phyloP scores from a whole-genome alignment of 2,329 filamentous ascomycete genomes.

The Aspergillus eucalypticola region DNA sequence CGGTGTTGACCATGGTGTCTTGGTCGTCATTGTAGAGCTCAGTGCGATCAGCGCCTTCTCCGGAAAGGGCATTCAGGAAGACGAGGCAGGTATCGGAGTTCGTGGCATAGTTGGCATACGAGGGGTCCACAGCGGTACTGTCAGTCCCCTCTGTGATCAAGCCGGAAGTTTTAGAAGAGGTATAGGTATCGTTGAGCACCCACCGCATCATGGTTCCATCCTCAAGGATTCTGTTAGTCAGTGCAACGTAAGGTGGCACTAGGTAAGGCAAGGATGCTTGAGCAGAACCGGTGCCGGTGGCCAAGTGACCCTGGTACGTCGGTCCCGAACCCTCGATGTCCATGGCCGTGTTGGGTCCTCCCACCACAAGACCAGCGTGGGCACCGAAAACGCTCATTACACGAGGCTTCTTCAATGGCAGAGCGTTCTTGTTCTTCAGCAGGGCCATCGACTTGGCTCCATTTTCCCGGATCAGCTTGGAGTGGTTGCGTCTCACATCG shows the following conservation, averaged over 20 bases:
- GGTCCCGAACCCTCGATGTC: slow-evolving; percentile 11
- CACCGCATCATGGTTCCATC: slow-evolving; percentile 24
- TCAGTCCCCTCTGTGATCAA: slow-evolving; percentile 3
- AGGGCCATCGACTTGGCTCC: slow-evolving; percentile 61
- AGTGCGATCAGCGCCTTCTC: slow-evolving; percentile 39
- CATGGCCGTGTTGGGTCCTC: background rate
- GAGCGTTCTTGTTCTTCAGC: slow-evolving; percentile 51
- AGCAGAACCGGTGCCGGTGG: slow-evolving; percentile 18
- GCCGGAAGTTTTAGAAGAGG: slow-evolving; percentile 7
- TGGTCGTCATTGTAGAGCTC: slow-evolving; percentile 42
- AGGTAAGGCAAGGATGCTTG: slow-evolving; percentile 21
- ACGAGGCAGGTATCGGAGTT: slow-evolving; percentile 45
- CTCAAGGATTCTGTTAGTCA: slow-evolving; percentile 15
- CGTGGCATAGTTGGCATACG: slow-evolving; percentile 61
- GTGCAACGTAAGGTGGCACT: slow-evolving; percentile 16
- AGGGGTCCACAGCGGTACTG: slow-evolving; percentile 1
- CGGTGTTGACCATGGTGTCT: slow-evolving; percentile 56
- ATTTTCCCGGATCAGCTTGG: slow-evolving; percentile 44
- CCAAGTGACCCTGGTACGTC: slow-evolving; percentile 19
- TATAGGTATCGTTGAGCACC: slow-evolving; percentile 21
- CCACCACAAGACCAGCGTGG: background rate
- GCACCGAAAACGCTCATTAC: slow-evolving; percentile 12
- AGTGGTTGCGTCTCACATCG: slow-evolving; percentile 53
- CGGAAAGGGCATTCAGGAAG: slow-evolving; percentile 57
- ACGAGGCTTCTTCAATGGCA: slow-evolving; percentile 42